These are phyloP conservation scores for Phytophthora quininea DNA, from an alignment of 352 stramenopile species.

Conservation along the genomic window DNA sequence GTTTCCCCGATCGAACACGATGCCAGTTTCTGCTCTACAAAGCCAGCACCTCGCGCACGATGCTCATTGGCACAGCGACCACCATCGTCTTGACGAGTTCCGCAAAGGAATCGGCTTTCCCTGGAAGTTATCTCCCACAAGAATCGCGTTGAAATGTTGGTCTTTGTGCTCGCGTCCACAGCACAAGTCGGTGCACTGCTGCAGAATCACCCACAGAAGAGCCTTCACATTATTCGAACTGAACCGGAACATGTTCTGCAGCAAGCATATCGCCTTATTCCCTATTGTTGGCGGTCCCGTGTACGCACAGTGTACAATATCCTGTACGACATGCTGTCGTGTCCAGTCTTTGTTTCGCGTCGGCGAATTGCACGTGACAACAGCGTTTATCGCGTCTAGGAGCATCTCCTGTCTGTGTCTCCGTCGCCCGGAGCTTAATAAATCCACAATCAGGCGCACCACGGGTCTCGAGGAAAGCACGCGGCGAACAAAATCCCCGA, in stretches of 20 bases:
- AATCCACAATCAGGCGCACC: conserved; percentile 36
- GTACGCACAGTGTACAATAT: conserved; percentile 55
- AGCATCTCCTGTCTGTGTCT: conserved; percentile 39
- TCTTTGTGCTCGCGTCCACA: conserved; percentile 46
- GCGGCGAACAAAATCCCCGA: conserved; percentile 43
- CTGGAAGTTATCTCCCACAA: conserved; percentile 25
- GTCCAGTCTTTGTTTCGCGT: conserved; percentile 39
- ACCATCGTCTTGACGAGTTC: conserved; percentile 59
- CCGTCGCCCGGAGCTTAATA: conserved; percentile 33
- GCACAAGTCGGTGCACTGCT: conserved; percentile 64
- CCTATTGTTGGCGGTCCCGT: conserved; percentile 16
- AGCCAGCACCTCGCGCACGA: conserved; percentile 31
- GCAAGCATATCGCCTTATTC: conserved; percentile 32
- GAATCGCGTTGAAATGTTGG: neutral
- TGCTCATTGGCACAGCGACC: conserved; percentile 11
- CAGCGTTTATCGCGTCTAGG: conserved; percentile 43
- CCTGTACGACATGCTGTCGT: conserved; percentile 50
- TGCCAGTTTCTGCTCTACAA: conserved; percentile 54
- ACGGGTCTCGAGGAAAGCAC: conserved; percentile 46
- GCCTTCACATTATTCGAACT: conserved; percentile 14
- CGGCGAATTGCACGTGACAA: conserved; percentile 29
- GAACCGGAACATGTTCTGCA: conserved; percentile 42
- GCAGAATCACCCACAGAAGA: conserved; percentile 57
- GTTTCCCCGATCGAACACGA: conserved; percentile 46
- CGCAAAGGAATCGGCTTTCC: conserved; percentile 42